Conservation (phyloP, 345 rosid genomes). For the Cardamine resedifolia region DNA sequence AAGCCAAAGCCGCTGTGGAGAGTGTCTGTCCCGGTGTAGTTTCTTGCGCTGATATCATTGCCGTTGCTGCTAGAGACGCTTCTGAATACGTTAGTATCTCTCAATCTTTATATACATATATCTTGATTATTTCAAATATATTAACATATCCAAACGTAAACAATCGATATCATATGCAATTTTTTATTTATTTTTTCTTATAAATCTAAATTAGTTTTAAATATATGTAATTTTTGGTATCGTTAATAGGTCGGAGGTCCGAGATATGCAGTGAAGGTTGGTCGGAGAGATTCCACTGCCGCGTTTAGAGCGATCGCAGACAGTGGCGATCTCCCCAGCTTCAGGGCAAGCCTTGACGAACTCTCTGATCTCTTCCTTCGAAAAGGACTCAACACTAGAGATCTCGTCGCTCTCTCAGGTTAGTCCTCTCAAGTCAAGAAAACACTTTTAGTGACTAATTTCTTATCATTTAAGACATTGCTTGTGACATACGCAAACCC, state of each 20-base stretch:
- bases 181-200: too few relatives aligned
- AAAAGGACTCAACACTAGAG: conserved; percentile 53
- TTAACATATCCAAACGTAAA: neutral
- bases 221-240: neutral
- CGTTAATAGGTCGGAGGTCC: conserved; percentile 51
- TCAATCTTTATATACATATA: neutral
- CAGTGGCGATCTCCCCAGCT: conserved; percentile 46
- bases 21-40: conserved; percentile 54
- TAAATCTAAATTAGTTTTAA: neutral
- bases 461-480: neutral
- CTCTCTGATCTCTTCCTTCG: conserved; percentile 42
- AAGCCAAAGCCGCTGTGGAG: conserved; percentile 51
- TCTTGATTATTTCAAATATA: neutral
- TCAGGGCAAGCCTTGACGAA: conserved; percentile 36
- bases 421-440: neutral
- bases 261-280: conserved; percentile 42
- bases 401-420: conserved; percentile 66
- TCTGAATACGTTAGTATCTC: conserved; percentile 36
- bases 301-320: conserved; percentile 46
- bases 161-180: too few relatives aligned
- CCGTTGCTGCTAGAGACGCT: conserved; percentile 62
- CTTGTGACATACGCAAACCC: conserved; percentile 16
- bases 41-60: conserved; percentile 65
- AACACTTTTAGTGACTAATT: neutral
- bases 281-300: conserved; percentile 52